Conservation (phyloP, 768 basidiomycete species). For the Lactifluus piperatus region DNA sequence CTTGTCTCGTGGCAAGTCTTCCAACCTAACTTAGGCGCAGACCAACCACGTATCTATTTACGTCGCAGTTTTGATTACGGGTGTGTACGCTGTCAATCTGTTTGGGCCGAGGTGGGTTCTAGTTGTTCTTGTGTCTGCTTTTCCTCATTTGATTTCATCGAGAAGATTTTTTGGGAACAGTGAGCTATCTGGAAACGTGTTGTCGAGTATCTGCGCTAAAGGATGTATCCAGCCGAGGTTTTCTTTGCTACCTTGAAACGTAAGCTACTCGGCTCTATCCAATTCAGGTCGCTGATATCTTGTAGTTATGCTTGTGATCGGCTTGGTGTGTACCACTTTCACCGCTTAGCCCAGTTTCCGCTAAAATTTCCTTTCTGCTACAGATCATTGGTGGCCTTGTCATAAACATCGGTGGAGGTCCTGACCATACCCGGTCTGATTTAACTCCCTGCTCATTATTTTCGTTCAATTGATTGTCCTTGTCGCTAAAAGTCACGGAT, state of each 20-base stretch:
- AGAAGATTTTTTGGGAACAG: slow-evolving; percentile 17
- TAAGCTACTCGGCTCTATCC: background rate
- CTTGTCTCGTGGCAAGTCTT: background rate
- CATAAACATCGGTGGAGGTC: slow-evolving; percentile 17
- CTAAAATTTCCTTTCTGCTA: background rate
- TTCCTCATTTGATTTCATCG: background rate
- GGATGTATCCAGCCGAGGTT: slow-evolving; percentile 6
- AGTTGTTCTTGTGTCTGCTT: background rate
- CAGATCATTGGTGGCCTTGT: slow-evolving; percentile 19
- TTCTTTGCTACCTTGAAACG: slow-evolving; percentile 19
- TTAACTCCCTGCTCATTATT: background rate
- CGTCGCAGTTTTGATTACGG: slow-evolving; percentile 11
- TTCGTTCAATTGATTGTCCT: background rate
- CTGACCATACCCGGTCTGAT: slow-evolving; percentile 18
- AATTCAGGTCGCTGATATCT: background rate
- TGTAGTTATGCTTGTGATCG: slow-evolving; percentile 19
- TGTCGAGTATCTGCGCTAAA: background rate
- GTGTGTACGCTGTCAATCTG: slow-evolving; percentile 11
- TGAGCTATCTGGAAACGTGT: background rate
- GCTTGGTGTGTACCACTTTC: slow-evolving; percentile 4
- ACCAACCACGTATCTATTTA: slow-evolving; percentile 12
- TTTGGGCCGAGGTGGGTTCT: slow-evolving; percentile 9
- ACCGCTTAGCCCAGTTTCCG: background rate
- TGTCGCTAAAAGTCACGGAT: slow-evolving; percentile 12
- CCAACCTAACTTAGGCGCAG: background rate